Evolutionary conservation across 73 alveolate genomes (phyloP).

Genomic region (Paramecium primaurelia): DNA sequence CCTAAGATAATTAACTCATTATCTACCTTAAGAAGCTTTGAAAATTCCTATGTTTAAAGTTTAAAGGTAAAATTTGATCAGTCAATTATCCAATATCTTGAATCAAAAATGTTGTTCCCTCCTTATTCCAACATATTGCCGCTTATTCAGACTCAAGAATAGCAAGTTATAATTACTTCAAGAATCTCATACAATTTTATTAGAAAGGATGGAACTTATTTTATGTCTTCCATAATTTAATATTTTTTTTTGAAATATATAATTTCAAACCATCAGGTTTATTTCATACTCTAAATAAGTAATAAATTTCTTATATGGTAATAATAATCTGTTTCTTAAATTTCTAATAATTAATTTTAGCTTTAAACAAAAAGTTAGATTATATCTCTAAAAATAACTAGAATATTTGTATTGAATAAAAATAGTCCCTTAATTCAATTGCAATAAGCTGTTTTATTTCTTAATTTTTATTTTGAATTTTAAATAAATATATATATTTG

Average conservation of each 20-base stretch:
- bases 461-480: too few relatives aligned
- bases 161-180: neutral
- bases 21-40: constrained; percentile 23
- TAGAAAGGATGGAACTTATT: constrained; percentile 21
- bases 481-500: too few relatives aligned
- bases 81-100: neutral
- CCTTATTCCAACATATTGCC: neutral
- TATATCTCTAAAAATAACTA: too few relatives aligned
- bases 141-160: neutral
- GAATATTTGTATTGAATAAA: too few relatives aligned
- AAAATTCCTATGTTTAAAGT: neutral
- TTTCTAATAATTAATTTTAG: too few relatives aligned
- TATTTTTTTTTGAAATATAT: neutral
- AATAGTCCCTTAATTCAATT: too few relatives aligned
- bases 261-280: neutral
- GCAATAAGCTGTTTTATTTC: too few relatives aligned
- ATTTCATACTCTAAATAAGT: neutral
- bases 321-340: neutral
- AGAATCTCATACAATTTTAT: neutral
- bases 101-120: constrained; percentile 2
- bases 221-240: neutral
- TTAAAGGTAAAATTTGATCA: neutral
- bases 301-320: too few relatives aligned
- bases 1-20: neutral
- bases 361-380: neutral